Evolutionary conservation across 768 basidiomycete genomes (phyloP).

Genomic region (Fomitopsis pulvina): DNA sequence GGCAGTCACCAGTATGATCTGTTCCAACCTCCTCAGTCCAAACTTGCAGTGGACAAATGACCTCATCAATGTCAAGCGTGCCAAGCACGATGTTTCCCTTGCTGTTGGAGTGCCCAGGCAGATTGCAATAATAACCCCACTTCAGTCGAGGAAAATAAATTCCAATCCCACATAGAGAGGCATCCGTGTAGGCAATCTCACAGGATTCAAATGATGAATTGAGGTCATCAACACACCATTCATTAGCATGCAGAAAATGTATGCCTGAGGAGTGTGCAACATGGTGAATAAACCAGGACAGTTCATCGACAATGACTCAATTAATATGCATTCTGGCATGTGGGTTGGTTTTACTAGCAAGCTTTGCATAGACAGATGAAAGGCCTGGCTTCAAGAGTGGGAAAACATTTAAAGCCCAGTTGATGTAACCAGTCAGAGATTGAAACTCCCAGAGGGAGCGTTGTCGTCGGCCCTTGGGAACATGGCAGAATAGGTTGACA

Average conservation of each 20-base stretch:
- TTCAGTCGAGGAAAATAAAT: conserved; percentile 13
- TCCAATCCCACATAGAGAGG: conserved; percentile 14
- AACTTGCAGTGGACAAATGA: too few relatives aligned
- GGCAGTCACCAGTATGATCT: too few relatives aligned
- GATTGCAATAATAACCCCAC: not conserved
- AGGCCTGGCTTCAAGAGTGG: conserved; percentile 26
- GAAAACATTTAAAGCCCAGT: conserved; percentile 34
- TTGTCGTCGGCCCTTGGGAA: not conserved
- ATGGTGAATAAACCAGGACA: conserved; percentile 27
- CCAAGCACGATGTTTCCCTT: too few relatives aligned
- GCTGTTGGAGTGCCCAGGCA: not conserved
- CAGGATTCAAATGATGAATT: conserved; percentile 4
- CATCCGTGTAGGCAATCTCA: conserved; percentile 16
- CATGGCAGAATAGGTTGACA: too few relatives aligned
- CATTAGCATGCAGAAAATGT: not conserved
- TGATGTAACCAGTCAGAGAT: conserved; percentile 28
- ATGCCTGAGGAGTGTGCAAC: conserved; percentile 18
- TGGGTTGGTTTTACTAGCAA: conserved; percentile 15
- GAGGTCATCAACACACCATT: conserved; percentile 7
- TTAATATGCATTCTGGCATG: conserved; percentile 24
- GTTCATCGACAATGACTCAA: conserved; percentile 19
- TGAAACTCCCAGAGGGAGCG: conserved; percentile 23
- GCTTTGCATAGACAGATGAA: conserved; percentile 26
- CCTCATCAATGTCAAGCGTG: too few relatives aligned
- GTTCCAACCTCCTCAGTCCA: too few relatives aligned